Base-by-base conservation (phyloP, 306 rosid genomes). In the Gillenia trifoliata region DNA sequence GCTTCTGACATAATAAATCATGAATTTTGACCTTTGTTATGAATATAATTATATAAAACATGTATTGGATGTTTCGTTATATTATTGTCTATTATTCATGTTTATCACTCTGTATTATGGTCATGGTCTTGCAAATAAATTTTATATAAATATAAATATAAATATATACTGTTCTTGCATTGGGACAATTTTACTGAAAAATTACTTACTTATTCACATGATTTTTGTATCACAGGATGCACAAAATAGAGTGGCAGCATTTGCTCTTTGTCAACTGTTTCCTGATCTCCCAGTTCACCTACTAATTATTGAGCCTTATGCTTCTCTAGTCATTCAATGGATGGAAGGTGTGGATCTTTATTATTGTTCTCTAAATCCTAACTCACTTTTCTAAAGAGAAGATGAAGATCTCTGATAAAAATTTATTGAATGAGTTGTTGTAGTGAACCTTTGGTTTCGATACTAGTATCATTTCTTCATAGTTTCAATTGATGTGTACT, bases 241-340 rank as follows among this genome's bases (percentile, higher is more conserved):
- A 50, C 98, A 93, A 85, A 91, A 93, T 81, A 89, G 78, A 82
- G 98, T 93, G 81, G 97, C 98, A 73, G 90, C 98, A 52, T 91
- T 85, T 86, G 94, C 97, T 72, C 89, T 93, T 77, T 88, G 83
- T 79, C 88, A 88, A 79, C 77, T 93, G 77, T 93, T 91, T 85
- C 86, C 97, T 34, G 91, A 91, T 85, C 78, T 88, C 73, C 98
- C 98, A 26, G 85, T 89, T 80, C 94, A 93, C 77, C 87, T 91
- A 43, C 75, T 86, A 54, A 79, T 91, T 66, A 73, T 64, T 3
- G 92, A 91, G 85, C 98, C 97, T 73, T 93, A 93, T 78, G 91
- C 91, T 33, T 91, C 83, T 8, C 84, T 88, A 79, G 85, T 91
- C 26, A 64, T 85, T 81, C 90, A 82, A 78, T 91, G 96, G 98